These are phyloP conservation scores for Fusarium penzigii DNA, from an alignment of 2,329 filamentous ascomycete species.

Conservation along the genomic window DNA sequence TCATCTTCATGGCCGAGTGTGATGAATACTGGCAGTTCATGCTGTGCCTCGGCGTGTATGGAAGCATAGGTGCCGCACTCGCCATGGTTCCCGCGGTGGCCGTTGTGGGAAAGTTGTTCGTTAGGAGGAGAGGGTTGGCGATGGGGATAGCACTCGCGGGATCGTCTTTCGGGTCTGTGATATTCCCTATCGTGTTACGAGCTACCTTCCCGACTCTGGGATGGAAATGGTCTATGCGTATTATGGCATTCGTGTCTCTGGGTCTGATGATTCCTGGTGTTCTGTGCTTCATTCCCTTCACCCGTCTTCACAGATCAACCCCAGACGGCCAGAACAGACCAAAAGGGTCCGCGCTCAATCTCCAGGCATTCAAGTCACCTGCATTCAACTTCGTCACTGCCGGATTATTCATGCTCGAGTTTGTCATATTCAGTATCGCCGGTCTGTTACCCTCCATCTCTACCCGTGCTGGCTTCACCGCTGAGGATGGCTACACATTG, in stretches of 20 bases:
- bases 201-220: conserved; percentile 31
- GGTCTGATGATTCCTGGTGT: conserved; percentile 29
- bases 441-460: conserved; percentile 49
- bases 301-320: conserved; percentile 18
- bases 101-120: conserved; percentile 33
- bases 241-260: conserved; percentile 31
- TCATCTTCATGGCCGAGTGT: conserved; percentile 49
- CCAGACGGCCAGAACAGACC: conserved; percentile 5
- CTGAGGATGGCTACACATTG: conserved; percentile 43
- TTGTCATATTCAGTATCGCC: conserved; percentile 49
- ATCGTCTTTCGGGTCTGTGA: conserved; percentile 32
- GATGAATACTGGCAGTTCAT: conserved; percentile 50
- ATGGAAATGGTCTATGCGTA: conserved; percentile 37
- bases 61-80: conserved; percentile 43
- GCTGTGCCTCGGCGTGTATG: conserved; percentile 43
- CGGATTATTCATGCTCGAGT: conserved; percentile 48
- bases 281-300: conserved; percentile 38
- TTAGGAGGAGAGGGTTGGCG: conserved; percentile 25
- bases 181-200: conserved; percentile 37
- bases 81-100: conserved; percentile 37
- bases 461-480: conserved; percentile 34
- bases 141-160: conserved; percentile 29
- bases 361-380: conserved; percentile 41
- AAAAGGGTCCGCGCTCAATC: conserved; percentile 34
- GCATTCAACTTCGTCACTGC: conserved; percentile 43